Evolutionary conservation across 257 asterid species (phyloP), one percentile per base, ranked within the genome.

Genomic region (Capsicum chinense): DNA sequence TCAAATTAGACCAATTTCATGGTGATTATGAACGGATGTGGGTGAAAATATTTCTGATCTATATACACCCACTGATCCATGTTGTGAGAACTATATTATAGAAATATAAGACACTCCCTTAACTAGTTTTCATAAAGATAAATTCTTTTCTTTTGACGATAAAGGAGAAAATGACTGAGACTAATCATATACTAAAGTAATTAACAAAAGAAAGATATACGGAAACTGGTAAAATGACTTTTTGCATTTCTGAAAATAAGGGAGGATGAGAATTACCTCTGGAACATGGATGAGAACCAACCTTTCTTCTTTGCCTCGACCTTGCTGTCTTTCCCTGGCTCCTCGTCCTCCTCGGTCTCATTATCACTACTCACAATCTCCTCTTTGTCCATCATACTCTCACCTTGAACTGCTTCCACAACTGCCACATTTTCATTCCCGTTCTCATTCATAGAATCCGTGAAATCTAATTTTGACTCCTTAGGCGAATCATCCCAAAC

Each of bases 301-400:
- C 99, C 95, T 86, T 91, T 96, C 89, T 92, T 94, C 90, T 89
- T 93, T 54, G 90, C 35, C 74, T 89, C 95, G 82, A 71, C 90
- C 88, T 88, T 91, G 64, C 71, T 80, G 79, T 85, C 91, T 86
- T 92, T 91, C 48, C 84, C 93, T 3, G 86, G 64, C 8, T 89
- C 95, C 80, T 92, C 93, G 8, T 88, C 90, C 83, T 90, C 94
- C 80, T 96, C 99, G 21, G 82, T 83, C 60, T 95, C 98, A 86
- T 95, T 91, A 63, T 95, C 98, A 85, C 97, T 93, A 86, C 95
- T 93, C 85, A 93, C 14, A 56, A 91, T 86, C 90, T 97, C 99
- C 83, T 95, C 99, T 88, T 84, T 90, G 90, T 97, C 99, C 99
- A 97, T 97, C 98, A 92, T 92, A 90, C 99, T 97, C 90, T 92